These are phyloP conservation scores for Phytopythium oedochilum DNA, from an alignment of 352 stramenopile genomes.

Conservation along the genomic window DNA sequence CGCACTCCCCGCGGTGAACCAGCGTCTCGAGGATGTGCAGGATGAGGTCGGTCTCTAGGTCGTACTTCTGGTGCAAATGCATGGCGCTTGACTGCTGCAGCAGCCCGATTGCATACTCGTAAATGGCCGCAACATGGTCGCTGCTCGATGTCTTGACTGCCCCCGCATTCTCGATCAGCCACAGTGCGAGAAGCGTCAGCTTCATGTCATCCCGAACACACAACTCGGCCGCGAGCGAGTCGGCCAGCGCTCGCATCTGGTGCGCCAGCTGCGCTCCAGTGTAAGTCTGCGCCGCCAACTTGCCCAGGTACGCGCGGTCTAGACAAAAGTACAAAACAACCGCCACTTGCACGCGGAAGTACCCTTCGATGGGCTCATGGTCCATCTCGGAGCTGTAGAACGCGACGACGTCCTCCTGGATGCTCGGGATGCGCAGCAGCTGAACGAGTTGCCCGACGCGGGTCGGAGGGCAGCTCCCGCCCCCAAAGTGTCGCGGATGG, in stretches of 20 bases:
- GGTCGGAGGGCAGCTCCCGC: constrained; percentile 35
- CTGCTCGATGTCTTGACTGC: constrained; percentile 61
- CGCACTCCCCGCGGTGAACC: constrained; percentile 65
- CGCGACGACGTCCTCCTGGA: constrained; percentile 54
- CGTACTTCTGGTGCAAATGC: constrained; percentile 72
- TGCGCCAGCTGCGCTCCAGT: constrained; percentile 48
- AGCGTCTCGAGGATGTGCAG: constrained; percentile 75
- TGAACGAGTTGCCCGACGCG: constrained; percentile 52
- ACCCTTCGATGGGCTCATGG: constrained; percentile 63
- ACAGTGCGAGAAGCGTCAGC: constrained; percentile 68
- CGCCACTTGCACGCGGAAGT: constrained; percentile 69
- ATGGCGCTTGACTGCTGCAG: constrained; percentile 70
- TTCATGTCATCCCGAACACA: constrained; percentile 82
- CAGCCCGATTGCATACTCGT: constrained; percentile 51
- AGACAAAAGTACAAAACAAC: constrained; percentile 80
- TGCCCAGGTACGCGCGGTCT: constrained; percentile 62
- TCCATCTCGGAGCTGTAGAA: constrained; percentile 65
- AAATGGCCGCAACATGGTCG: constrained; percentile 56
- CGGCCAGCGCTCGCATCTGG: constrained; percentile 55
- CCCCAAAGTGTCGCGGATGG: constrained; percentile 22
- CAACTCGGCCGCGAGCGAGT: constrained; percentile 68
- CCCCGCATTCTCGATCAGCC: constrained; percentile 76
- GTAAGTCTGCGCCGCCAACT: constrained; percentile 37
- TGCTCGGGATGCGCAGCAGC: constrained; percentile 31
- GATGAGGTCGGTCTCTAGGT: constrained; percentile 65